phyloP scores from a whole-genome alignment of 2,329 filamentous ascomycete genomes.

The Pseudonectria foliicola region DNA sequence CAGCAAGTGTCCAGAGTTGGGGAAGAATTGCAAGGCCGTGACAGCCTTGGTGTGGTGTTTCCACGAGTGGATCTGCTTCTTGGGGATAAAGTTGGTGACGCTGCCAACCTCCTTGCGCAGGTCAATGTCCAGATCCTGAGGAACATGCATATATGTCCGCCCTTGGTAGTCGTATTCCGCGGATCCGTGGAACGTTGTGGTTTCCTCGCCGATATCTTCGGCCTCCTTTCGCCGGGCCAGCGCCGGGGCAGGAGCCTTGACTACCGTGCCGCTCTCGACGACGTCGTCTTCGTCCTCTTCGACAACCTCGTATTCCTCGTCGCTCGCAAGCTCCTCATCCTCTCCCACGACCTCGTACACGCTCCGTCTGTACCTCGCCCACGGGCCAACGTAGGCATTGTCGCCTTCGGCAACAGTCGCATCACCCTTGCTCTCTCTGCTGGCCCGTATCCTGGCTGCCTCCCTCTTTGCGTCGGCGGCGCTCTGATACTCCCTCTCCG shows the following conservation, averaged over 20 bases:
- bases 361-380: constrained; percentile 73
- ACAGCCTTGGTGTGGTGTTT: constrained; percentile 78
- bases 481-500: constrained; percentile 48
- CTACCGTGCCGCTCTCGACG: constrained; percentile 55
- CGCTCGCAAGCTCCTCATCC: constrained; percentile 69
- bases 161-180: constrained; percentile 89
- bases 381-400: constrained; percentile 85
- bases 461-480: constrained; percentile 60
- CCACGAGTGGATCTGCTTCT: constrained; percentile 89
- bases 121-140: constrained; percentile 82
- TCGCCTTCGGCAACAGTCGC: constrained; percentile 78
- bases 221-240: constrained; percentile 50
- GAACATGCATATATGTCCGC: constrained; percentile 94
- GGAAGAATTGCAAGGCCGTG: constrained; percentile 85
- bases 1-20: constrained; percentile 76
- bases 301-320: constrained; percentile 71
- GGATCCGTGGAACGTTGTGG: constrained; percentile 77
- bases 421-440: constrained; percentile 78
- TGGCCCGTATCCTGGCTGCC: constrained; percentile 59
- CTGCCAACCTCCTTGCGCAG: constrained; percentile 74
- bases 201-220: constrained; percentile 63
- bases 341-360: constrained; percentile 68
- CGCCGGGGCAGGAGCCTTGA: constrained; percentile 49
- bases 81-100: constrained; percentile 84
- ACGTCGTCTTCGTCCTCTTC: constrained; percentile 68